Evolutionary conservation across 208 protist genomes (phyloP).

Genomic region (Leishmania aethiopica): DNA sequence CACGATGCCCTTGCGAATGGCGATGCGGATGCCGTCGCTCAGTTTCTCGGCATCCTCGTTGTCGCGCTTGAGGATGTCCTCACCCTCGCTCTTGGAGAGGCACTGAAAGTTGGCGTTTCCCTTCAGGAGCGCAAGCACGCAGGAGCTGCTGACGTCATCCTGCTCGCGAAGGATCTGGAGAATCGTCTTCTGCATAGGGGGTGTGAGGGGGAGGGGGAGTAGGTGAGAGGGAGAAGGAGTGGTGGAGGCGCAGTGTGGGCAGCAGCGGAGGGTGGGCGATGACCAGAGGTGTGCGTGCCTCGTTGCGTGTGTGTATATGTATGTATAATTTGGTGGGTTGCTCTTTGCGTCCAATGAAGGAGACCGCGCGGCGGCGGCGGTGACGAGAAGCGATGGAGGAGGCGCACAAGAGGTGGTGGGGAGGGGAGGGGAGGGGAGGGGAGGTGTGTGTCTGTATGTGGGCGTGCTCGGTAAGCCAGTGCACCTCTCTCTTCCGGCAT

Average conservation of each 20-base stretch:
- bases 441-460: not conserved
- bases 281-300: not conserved
- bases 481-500: not conserved
- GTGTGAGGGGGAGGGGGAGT: not conserved
- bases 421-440: not conserved
- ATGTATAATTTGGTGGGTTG: too few species aligned
- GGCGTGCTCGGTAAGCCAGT: not conserved
- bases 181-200: slow-evolving; percentile 33
- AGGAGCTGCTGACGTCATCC: slow-evolving; percentile 82
- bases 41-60: slow-evolving; percentile 90
- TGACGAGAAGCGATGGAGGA: not conserved
- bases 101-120: slow-evolving; percentile 50
- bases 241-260: not conserved
- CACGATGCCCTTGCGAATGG: slow-evolving; percentile 72
- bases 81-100: slow-evolving; percentile 69
- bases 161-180: slow-evolving; percentile 69
- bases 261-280: not conserved
- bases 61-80: slow-evolving; percentile 79
- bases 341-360: too few species aligned
- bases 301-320: not conserved
- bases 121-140: slow-evolving; percentile 59
- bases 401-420: not conserved
- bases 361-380: not conserved
- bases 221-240: slow-evolving; percentile 3
- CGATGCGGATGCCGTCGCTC: slow-evolving; percentile 80